Base-by-base conservation (phyloP, 495 filamentous ascomycete species). In the Podospora conica region DNA sequence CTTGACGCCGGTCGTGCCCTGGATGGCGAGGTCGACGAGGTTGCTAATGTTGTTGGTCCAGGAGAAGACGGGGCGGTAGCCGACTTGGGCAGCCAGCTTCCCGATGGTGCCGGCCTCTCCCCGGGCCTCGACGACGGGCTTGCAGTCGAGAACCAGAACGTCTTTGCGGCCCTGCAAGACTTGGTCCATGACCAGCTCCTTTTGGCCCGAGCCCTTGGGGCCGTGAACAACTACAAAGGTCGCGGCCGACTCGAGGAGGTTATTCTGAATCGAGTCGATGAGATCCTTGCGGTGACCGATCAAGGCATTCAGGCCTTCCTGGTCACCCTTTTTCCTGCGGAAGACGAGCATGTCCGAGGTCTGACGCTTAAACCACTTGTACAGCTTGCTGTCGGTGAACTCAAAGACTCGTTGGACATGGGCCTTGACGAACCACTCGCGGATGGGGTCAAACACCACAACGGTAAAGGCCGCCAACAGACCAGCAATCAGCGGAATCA, bases 151-250 rank as follows among this genome's bases (percentile, higher is more conserved):
- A n/a, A 96, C 78, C 0, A 98, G 77, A 55, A 91, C 91, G 71
- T 95, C 86, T 56, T 85, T 88, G 55, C 91, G 85, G 21, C 86
- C 85, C 69, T 90, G 85, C 20, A 98, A 82, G 0, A 91, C 88
- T 69, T 93, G 91, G 66, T 96, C 90, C 28, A 97, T 65, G 6
- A 98, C 87, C 1, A 98, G 79, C 68, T 97, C 94, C 64, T 84
- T 87, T 76, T 96, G 97, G 1, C 95, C 96, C 0, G 92, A 96
- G 8, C 95, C 96, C 22, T 91, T 86, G 9, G 95, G 94, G 0
- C 95, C 95, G 72, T 96, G 91, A 11, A 98, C 85, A 25, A 98
- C 89, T 67, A 98, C 95, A 75, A 98, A 98, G 0, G 93, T 97
- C 56, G 93, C 91, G 1, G 86, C 85, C 2, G 90, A 91, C 70